Evolutionary conservation across 2,329 filamentous ascomycete species (phyloP), one percentile per base, ranked within the genome.

Genomic region (Fusarium transvaalense): DNA sequence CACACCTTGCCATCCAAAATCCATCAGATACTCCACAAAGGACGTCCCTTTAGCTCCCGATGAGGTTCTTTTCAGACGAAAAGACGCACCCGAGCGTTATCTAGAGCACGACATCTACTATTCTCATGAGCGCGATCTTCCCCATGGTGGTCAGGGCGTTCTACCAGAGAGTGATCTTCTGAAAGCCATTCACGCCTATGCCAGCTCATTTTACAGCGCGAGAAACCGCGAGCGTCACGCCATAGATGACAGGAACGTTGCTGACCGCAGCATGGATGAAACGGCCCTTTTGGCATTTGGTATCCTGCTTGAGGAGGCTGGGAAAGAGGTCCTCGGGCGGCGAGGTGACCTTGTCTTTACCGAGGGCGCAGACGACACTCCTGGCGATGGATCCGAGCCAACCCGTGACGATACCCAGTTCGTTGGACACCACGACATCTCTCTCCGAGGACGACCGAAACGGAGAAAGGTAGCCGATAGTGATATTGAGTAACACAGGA

Each of bases 241-340:
- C 29, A 63, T 71, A n/a, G 70, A 65, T 32, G 58, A 67, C 10
- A 69, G 75, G 31, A 77, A 76, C 53, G 72, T 85, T 37, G 83
- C 87, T 62, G 84, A 87, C 75, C 77, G 84, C 67, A 92, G 88
- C 76, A 88, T 95, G 86, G 91, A 95, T 74, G 92, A 93, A 80
- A 93, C 91, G 15, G 92, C 92, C 6, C 82, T 95, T 60, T 80
- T 95, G 55, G 91, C 92, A 1, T 83, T 95, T 73, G 91, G 92
- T 2, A 88, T 95, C 48, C 78, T 95, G 58, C 80, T 94, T 41
- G 92, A 95, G 78, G 92, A 95, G 78, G 86, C 87, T 4, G 84
- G 86, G 17, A 82, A 84, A 39, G 86, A 89, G 46, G 77, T 83
- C 8, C 79, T 94, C 21, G 91, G 91, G 6, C 80, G 83, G 56